Base-by-base conservation (phyloP, 2,329 filamentous ascomycete species). In the Pseudovirgaria hyperparasitica region DNA sequence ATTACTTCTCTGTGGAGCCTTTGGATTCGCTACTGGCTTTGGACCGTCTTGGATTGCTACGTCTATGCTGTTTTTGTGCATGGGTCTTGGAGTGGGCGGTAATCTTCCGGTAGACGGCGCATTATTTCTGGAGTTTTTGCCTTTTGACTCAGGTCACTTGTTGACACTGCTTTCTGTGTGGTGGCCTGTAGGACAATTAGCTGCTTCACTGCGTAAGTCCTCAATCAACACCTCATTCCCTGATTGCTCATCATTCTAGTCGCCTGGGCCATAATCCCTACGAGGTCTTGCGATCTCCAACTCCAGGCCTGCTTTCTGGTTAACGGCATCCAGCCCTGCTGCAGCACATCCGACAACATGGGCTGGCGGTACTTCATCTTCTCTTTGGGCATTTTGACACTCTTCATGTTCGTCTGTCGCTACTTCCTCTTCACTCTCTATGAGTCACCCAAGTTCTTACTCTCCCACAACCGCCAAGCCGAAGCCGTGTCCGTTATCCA, bases 171-270 rank as follows among this genome's bases (percentile, higher is more conserved):
- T 92, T n/a, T 84, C 79, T 6, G 70, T 85, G 6, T 90, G 81
- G 77, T 92, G 84, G 82, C 80, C 82, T 0, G 57, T 92, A 11
- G 84, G 82, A 5, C 81, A 90, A 45, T 63, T 92, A 6, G 66
- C 77, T 30, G 73, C 78, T 2, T 48, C 45, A 5, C 43, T 50
- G 5, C 30, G 36, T 39, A 28, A 30, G 37, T n/a, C n/a, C n/a
- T n/a, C n/a, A n/a, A n/a, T n/a, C n/a, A n/a, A n/a, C n/a, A n/a
- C n/a, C n/a, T 16, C 22, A 9, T 8, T 10, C 25, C 7, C 13
- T 13, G 7, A 2, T n/a, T 10, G 26, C 37, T 46, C 16, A 46
- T 26, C 6, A 45, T 46, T 46, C 31, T 50, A 48, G 62, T 82
- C 25, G 81, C 77, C 5, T 87, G 80, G 82, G 77, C 65, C 23